These are phyloP conservation scores for Starmerella scarabaei DNA, from an alignment of 805 yeast genomes.

Conservation along the genomic window DNA sequence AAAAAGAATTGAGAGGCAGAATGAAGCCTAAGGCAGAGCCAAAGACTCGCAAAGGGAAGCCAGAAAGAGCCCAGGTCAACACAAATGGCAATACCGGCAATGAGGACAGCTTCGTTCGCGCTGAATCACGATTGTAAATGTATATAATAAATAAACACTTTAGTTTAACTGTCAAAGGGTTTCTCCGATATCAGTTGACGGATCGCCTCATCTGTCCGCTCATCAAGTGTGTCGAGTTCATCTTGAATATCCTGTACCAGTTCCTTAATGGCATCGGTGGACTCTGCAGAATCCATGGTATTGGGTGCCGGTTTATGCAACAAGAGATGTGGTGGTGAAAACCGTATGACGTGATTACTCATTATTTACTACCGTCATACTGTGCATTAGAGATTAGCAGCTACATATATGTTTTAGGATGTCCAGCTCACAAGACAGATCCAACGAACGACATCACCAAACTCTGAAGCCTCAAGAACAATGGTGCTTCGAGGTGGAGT, in stretches of 20 bases:
- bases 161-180: no score
- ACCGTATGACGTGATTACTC: neutral
- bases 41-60: no score
- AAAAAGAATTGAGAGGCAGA: neutral
- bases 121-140: no score
- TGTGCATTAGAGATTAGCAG: conserved; percentile 1
- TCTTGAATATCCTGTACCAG: neutral
- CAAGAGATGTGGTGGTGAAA: neutral
- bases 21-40: no score
- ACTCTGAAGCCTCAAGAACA: conserved; percentile 33
- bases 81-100: no score
- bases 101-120: no score
- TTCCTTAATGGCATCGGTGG: neutral
- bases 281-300: neutral
- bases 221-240: neutral
- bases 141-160: no score
- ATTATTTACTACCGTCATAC: no score
- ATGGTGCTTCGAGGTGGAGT: conserved; percentile 65
- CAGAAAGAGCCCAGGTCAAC: no score
- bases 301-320: neutral
- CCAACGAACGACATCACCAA: conserved; percentile 4
- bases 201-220: neutral
- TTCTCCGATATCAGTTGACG: no score
- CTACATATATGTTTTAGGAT: conserved; percentile 2
- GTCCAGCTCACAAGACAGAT: neutral